Percentiles rank a stretch among this genome's conserved stretches.
Conservation (phyloP, 192 early-diverging fungal genomes). For the Spinellus fusiger region DNA sequence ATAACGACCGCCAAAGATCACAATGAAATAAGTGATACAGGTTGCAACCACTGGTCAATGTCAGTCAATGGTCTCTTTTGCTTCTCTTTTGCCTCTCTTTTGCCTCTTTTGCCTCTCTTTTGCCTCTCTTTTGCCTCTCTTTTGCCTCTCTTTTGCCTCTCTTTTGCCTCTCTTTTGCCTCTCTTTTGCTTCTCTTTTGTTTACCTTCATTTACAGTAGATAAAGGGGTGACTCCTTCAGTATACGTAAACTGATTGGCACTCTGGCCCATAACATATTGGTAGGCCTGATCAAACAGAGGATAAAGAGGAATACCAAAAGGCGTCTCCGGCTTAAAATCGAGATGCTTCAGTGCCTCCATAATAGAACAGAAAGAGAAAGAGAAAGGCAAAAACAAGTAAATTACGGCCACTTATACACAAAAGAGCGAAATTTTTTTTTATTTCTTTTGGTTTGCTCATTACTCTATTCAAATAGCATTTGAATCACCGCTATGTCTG, state of each 20-base stretch:
- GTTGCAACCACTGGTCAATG: not conserved
- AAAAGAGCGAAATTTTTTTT: not conserved
- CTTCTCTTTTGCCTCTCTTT: not conserved
- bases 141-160: not conserved
- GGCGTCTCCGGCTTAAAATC: conserved; percentile 46
- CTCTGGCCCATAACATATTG: conserved; percentile 35
- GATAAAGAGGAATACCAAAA: conserved; percentile 49
- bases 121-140: not conserved
- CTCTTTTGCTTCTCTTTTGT: too few species aligned
- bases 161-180: too few species aligned
- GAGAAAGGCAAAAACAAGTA: conserved; percentile 2
- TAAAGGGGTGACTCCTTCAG: conserved; percentile 42
- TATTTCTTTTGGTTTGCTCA: not conserved
- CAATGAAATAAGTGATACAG: conserved; percentile 54
- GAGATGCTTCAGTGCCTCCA: conserved; percentile 33
- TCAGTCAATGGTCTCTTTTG: not conserved
- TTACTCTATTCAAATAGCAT: not conserved
- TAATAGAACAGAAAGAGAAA: conserved; percentile 1
- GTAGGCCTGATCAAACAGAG: conserved; percentile 43
- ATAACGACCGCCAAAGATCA: conserved; percentile 68
- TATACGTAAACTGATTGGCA: conserved; percentile 41
- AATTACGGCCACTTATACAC: not conserved
- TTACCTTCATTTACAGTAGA: conserved; percentile 39
- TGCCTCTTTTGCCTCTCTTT: not conserved
- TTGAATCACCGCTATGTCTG: not conserved